Percentiles rank a stretch among this genome's conserved stretches.
These are phyloP conservation scores for Clonostachys solani DNA, from an alignment of 2,329 filamentous ascomycete species.

Conservation along the genomic window DNA sequence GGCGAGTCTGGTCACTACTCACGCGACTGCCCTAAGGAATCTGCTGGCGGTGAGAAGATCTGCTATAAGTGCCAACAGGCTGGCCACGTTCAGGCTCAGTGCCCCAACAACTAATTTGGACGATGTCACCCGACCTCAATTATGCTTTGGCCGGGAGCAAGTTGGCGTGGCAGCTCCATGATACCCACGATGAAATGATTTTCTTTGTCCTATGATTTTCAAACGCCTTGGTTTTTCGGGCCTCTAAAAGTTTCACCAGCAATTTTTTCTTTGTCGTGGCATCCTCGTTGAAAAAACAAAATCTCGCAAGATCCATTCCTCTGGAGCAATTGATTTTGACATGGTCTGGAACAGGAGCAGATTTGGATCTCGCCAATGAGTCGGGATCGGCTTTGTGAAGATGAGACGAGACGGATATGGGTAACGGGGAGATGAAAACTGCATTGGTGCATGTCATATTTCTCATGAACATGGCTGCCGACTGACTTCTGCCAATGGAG, in stretches of 20 bases:
- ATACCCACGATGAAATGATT: slow-evolving; percentile 32
- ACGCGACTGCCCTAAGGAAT: slow-evolving; percentile 93
- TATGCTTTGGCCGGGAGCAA: slow-evolving; percentile 15
- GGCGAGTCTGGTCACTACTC: slow-evolving; percentile 91
- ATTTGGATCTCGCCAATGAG: background rate
- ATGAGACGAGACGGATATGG: background rate
- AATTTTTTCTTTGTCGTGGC: slow-evolving; percentile 1
- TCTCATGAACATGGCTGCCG: too few species aligned
- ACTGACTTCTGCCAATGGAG: too few species aligned
- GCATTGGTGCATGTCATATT: too few species aligned
- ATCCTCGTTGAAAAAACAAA: slow-evolving; percentile 3
- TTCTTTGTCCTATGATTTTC: slow-evolving; percentile 14
- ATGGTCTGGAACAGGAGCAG: background rate
- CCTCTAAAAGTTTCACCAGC: background rate
- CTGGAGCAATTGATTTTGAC: background rate
- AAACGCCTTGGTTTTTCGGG: background rate
- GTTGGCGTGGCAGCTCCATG: slow-evolving; percentile 35
- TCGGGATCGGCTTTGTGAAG: background rate
- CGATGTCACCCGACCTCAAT: slow-evolving; percentile 6
- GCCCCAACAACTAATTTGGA: slow-evolving; percentile 69
- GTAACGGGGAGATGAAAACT: too few species aligned
- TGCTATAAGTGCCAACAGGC: slow-evolving; percentile 92
- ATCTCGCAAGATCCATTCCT: background rate
- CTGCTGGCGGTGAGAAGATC: slow-evolving; percentile 81
- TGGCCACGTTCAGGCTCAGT: slow-evolving; percentile 90